These are phyloP conservation scores for Syzygium aromaticum DNA, from an alignment of 345 rosid species.

Conservation along the genomic window DNA sequence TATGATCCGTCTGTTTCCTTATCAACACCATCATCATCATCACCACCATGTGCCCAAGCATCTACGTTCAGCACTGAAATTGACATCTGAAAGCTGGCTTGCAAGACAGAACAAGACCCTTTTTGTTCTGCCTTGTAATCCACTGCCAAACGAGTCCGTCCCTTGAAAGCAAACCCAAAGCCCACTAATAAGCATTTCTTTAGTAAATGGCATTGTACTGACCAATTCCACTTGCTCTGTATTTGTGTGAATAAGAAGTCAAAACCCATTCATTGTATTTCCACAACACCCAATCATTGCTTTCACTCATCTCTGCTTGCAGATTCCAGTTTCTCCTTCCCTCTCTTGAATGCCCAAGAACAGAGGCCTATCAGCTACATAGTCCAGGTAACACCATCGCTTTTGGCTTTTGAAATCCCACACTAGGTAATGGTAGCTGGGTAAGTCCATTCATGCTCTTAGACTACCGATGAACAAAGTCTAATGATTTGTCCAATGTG, in stretches of 20 bases:
- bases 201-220: not conserved
- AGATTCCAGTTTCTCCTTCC: not conserved
- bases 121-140: not conserved
- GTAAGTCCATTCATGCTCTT: not conserved
- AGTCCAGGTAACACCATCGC: not conserved
- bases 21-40: not conserved
- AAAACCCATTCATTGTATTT: not conserved
- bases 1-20: not conserved
- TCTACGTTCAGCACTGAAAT: not conserved
- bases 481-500: not conserved
- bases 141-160: not conserved
- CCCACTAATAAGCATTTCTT: not conserved
- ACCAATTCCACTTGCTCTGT: not conserved
- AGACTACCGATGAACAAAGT: not conserved
- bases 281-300: not conserved
- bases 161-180: not conserved
- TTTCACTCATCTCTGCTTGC: not conserved
- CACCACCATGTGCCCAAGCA: not conserved
- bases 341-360: not conserved
- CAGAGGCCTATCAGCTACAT: not conserved
- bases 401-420: not conserved
- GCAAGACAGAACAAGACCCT: not conserved
- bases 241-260: not conserved
- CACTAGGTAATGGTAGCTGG: not conserved
- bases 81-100: not conserved